Evolutionary conservation across 768 basidiomycete genomes (phyloP), one percentile per base, ranked within the genome.

Genomic region (Mycena pura): DNA sequence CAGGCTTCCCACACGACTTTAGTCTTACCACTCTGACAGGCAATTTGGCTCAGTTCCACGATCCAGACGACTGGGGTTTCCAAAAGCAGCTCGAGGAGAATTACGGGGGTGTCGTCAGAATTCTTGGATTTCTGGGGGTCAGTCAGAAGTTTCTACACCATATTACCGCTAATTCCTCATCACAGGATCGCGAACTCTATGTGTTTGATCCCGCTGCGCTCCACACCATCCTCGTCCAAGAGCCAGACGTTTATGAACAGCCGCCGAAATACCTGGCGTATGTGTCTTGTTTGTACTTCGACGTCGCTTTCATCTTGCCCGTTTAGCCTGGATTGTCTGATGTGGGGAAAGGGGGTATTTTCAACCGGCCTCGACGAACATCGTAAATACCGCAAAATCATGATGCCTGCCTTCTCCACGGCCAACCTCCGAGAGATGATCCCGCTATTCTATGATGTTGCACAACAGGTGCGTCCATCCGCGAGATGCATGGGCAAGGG

Each of bases 181-280:
- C n/a, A n/a, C 25, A 57, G 56, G 11, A 36, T 3, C 47, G 28
- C 0, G 38, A 57, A 2, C 56, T 49, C 10, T 57, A 29, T n/a
- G 40, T 57, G 15, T 57, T 49, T 36, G 56, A 57, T n/a, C 56
- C 56, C 6, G 38, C n/a, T 7, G 56, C 56, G 10, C 39, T 57
- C 3, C 47, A 57, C 17, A 49, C 28, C 43, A 49, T 57, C 11
- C 31, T 57, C 21, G 40, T 57, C 15, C 14, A 49, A 14, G 31
- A 57, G 19, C 2, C 5, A 2, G 47, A 57, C 21, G 24, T 17
- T 5, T 57, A 57, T 22, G 56, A 49, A 32, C 34, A 40, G n/a
- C 11, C 19, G 2, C 38, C 3, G 3, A 14, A 1, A 1, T 32
- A 31, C 47, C 11, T 40, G 15, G 31, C 3, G 56, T 57, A 15